Evolutionary conservation across 2,329 filamentous ascomycete genomes (phyloP).

Genomic region (Fusarium piperis): DNA sequence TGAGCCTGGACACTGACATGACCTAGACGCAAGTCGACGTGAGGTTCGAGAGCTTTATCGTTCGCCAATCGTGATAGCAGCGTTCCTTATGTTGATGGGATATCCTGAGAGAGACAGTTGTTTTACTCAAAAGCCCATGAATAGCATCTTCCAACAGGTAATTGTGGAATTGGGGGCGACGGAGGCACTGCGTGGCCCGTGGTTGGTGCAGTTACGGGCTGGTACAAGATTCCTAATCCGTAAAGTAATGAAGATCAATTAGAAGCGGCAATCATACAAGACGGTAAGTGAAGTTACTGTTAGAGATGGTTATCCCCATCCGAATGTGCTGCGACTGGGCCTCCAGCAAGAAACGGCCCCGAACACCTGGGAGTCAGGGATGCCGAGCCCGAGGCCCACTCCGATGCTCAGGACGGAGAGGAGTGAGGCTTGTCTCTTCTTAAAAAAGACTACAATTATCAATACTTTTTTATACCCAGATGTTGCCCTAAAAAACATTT

Average conservation of each 20-base stretch:
- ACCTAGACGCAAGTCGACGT: not conserved
- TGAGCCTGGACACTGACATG: not conserved
- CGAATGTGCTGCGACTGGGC: not conserved
- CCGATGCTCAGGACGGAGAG: not conserved
- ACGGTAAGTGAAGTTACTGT: not conserved
- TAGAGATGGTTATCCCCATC: not conserved
- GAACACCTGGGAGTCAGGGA: not conserved
- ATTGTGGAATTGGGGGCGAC: not conserved
- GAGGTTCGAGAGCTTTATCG: not conserved
- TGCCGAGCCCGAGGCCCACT: not conserved
- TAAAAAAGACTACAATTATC: too few species aligned
- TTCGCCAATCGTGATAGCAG: not conserved
- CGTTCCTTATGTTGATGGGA: not conserved
- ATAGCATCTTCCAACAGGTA: not conserved
- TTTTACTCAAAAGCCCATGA: too few species aligned
- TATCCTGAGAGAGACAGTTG: too few species aligned
- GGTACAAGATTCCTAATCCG: not conserved
- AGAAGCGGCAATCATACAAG: not conserved
- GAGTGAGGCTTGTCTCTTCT: not conserved
- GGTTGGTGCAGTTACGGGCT: not conserved
- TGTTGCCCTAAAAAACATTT: fast-evolving
- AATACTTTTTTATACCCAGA: not conserved
- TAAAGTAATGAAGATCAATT: not conserved
- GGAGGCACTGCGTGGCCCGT: not conserved
- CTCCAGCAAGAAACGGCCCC: not conserved